phyloP scores from a whole-genome alignment of 2,329 filamentous ascomycete species.

The Shiraia sp. region DNA sequence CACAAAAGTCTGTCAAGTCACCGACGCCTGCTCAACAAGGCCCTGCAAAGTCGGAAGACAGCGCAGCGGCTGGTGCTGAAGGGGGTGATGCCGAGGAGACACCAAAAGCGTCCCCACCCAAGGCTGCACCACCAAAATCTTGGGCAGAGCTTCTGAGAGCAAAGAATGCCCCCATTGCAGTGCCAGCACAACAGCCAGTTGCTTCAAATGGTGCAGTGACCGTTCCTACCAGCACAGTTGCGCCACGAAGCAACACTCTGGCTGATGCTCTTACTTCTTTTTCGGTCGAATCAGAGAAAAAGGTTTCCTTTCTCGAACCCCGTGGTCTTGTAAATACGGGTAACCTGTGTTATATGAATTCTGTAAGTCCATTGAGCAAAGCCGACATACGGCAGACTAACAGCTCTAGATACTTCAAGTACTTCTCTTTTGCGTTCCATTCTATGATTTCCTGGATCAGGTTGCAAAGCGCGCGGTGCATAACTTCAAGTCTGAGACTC shows the following conservation, averaged over 20 bases:
- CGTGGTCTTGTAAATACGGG: slow-evolving; percentile 94
- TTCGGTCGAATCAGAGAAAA: slow-evolving; percentile 65
- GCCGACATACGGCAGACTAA: slow-evolving; percentile 33
- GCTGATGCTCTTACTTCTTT: slow-evolving; percentile 78
- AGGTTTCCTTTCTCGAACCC: slow-evolving; percentile 84
- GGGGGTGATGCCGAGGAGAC: slow-evolving; percentile 35
- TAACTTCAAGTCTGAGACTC: slow-evolving; percentile 94
- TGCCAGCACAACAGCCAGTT: slow-evolving; percentile 13
- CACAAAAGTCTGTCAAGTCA: slow-evolving; percentile 42
- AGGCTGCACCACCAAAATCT: slow-evolving; percentile 59
- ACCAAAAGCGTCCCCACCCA: slow-evolving; percentile 48
- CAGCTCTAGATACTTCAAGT: slow-evolving; percentile 81
- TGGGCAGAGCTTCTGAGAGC: slow-evolving; percentile 71
- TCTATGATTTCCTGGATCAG: slow-evolving; percentile 91
- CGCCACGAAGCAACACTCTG: slow-evolving; percentile 63
- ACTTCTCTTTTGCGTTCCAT: slow-evolving; percentile 88
- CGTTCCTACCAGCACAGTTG: slow-evolving; percentile 46
- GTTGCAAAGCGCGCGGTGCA: slow-evolving; percentile 81
- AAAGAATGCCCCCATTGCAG: slow-evolving; percentile 47
- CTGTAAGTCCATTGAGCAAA: slow-evolving; percentile 62
- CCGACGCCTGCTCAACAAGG: slow-evolving; percentile 17
- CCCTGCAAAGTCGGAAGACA: slow-evolving; percentile 10
- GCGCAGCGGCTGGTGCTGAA: slow-evolving; percentile 13
- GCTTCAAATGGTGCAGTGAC: slow-evolving; percentile 30
- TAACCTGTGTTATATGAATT: slow-evolving; percentile 99